These are phyloP conservation scores for Chalaropsis thielavioides DNA, from an alignment of 2,329 filamentous ascomycete genomes.

Conservation along the genomic window DNA sequence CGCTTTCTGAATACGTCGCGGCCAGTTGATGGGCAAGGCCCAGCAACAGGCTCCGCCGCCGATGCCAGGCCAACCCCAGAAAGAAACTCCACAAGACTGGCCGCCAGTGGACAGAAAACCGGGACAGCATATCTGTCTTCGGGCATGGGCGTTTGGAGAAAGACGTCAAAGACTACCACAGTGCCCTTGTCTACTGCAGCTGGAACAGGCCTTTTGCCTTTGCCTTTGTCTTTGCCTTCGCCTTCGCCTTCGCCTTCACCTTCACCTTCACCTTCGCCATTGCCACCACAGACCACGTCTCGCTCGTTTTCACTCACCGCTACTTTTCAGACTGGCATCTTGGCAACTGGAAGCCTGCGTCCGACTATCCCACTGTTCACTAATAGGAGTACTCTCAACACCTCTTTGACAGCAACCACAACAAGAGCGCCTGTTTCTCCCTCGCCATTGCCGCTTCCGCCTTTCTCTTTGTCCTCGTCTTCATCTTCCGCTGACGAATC, in stretches of 20 bases:
- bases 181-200: neutral
- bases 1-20: neutral
- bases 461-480: neutral
- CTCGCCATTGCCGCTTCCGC: neutral
- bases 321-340: neutral
- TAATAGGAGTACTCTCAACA: neutral
- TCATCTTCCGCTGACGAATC: neutral
- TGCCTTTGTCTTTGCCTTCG: no score
- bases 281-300: neutral
- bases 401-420: neutral
- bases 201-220: neutral
- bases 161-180: neutral
- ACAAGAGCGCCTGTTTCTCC: neutral
- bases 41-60: neutral
- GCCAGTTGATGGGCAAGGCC: neutral
- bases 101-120: neutral
- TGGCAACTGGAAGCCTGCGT: neutral
- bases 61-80: no score
- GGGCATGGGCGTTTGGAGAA: neutral
- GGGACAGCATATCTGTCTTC: neutral
- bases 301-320: neutral
- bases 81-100: neutral
- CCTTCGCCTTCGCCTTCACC: conserved; percentile 7
- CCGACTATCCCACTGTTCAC: neutral
- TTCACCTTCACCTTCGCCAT: neutral